phyloP scores from a whole-genome alignment of 192 early-diverging fungal genomes.

The Gonapodya sp. region DNA sequence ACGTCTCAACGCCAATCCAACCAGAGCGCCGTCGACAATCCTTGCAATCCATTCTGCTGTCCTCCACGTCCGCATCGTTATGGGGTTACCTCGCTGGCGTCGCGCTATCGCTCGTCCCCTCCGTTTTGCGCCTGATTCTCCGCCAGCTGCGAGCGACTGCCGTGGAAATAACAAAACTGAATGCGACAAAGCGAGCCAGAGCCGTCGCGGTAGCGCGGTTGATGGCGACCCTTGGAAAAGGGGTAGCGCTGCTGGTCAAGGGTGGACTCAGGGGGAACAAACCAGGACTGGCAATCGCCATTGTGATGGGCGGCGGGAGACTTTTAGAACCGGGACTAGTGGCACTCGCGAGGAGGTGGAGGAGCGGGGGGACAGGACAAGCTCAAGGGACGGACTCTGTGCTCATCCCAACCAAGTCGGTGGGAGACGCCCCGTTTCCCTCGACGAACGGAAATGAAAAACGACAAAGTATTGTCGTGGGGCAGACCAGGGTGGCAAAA shows the following conservation, averaged over 20 bases:
- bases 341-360: conserved; percentile 3
- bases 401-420: too few species aligned
- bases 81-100: background rate
- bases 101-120: background rate
- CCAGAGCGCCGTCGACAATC: too few species aligned
- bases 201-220: background rate
- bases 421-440: too few species aligned
- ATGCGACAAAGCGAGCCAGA: background rate
- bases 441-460: background rate
- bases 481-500: background rate
- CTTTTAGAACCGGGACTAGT: background rate
- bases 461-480: background rate
- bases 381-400: too few species aligned
- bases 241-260: background rate
- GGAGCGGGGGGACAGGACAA: too few species aligned
- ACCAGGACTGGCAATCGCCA: background rate
- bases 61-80: background rate
- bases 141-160: background rate
- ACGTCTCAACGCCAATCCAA: too few species aligned
- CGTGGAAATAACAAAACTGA: background rate
- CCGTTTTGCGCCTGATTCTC: background rate
- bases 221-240: background rate
- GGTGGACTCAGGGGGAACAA: background rate
- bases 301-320: background rate
- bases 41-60: background rate